Evolutionary conservation across 169 alveolate species (phyloP).

Genomic region (Eimeria praecox): DNA sequence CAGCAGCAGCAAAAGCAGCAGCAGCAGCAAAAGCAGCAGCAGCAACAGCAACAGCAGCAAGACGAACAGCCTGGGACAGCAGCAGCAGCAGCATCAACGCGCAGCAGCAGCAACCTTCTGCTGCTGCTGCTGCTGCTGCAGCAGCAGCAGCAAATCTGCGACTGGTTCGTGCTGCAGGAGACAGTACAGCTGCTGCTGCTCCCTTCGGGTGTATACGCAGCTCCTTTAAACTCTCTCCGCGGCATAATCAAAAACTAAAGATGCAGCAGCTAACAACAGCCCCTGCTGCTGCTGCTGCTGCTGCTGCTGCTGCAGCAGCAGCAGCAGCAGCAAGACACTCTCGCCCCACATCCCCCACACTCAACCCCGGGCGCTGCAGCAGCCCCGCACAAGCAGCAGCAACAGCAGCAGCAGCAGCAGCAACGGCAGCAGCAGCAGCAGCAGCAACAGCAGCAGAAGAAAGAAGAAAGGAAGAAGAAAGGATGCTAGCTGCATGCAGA

Average conservation of each 20-base stretch:
- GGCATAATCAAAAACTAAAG: too few species aligned
- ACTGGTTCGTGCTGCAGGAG: too few species aligned
- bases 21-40: not conserved
- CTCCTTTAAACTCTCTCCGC: too few species aligned
- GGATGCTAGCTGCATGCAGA: constrained; percentile 25
- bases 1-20: constrained; percentile 3
- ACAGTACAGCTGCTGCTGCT: too few species aligned
- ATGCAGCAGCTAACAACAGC: too few species aligned
- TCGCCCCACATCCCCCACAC: not conserved
- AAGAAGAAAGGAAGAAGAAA: not conserved
- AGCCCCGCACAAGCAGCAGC: not conserved
- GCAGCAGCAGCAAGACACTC: constrained; percentile 10
- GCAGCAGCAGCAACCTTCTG: not conserved
- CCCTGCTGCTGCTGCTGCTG: not conserved
- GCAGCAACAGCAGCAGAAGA: constrained; percentile 28
- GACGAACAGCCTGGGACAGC: not conserved
- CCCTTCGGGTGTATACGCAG: too few species aligned
- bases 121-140: not conserved
- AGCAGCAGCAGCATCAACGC: constrained; percentile 14
- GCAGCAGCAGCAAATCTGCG: not conserved
- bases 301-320: not conserved
- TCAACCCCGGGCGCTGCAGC: too few species aligned
- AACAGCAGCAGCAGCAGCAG: constrained; percentile 28
- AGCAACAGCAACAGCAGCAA: not conserved
- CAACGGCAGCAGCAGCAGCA: not conserved